Base-by-base conservation (phyloP, 2,329 filamentous ascomycete species). In the Talaromyces amestolkiae region DNA sequence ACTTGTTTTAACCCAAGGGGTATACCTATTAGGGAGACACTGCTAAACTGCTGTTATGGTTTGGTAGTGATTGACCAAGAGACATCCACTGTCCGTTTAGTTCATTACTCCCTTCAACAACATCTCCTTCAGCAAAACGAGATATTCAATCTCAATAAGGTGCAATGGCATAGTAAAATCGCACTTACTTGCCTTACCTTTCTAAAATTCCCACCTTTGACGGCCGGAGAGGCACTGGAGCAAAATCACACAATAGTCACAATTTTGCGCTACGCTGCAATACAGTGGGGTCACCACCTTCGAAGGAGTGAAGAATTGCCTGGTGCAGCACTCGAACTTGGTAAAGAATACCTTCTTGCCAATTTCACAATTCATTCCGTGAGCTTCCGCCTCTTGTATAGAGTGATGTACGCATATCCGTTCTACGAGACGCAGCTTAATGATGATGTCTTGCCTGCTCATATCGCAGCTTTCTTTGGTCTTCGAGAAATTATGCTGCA, bases 361-460 rank as follows among this genome's bases (percentile, higher is more conserved):
- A 19, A 10, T 17, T 19, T 17, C 17, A 6, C 41, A 19, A 19
- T 3, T 9, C 9, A 9, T 19, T 43, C 41, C 1, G 1, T 2
- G n/a, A 43, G 41, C 41, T 10, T 43, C 6, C 6, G 3, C n/a
- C 41, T 19, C n/a, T 6, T 43, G n/a, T 43, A 43, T 7, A 19
- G 7, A 15, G 5, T n/a, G n/a, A 43, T 43, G n/a, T 2, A 15
- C 17, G n/a, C n/a, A n/a, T n/a, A n/a, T n/a, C 13, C 5, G 17
- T 41, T 3, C 15, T 1, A 15, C 2, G 6, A 6, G 1, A 8
- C 9, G 1, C 6, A 19, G n/a, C 7, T 6, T 19, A n/a, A n/a
- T n/a, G 17, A 19, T 1, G 24, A 27, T 27, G 17, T 17, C 27
- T 27, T 43, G 17, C 41, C 41, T 43, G 41, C 3, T 43, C 41